A percentile compares a stretch with the other conserved stretches of the same genome.
These are phyloP conservation scores for Neofusicoccum cordaticola DNA, from an alignment of 2,329 filamentous ascomycete genomes.

Conservation along the genomic window DNA sequence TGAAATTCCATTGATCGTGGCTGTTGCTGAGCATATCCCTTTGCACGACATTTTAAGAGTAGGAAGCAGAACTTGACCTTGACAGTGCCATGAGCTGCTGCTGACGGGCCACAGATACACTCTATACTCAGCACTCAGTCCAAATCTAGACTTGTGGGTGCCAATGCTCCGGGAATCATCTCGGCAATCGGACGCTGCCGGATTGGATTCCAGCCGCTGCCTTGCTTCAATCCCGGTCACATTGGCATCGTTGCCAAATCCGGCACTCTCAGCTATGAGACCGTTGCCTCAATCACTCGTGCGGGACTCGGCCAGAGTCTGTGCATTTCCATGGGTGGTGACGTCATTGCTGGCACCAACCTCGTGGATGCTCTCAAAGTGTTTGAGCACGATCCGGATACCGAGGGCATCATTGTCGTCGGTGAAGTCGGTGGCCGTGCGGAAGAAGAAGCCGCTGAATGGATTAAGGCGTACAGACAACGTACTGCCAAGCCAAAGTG, in stretches of 20 bases:
- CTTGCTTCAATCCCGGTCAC: conserved; percentile 66
- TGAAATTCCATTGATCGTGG: conserved; percentile 73
- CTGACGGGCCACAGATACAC: conserved; percentile 51
- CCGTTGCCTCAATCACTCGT: conserved; percentile 69
- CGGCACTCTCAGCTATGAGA: conserved; percentile 76
- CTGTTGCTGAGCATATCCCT: conserved; percentile 77
- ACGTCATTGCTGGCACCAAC: conserved; percentile 70
- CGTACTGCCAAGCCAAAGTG: conserved; percentile 62
- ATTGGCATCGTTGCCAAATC: conserved; percentile 78
- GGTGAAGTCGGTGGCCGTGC: conserved; percentile 70
- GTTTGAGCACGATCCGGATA: conserved; percentile 64
- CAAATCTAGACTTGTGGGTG: conserved; percentile 70
- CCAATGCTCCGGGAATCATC: conserved; percentile 80
- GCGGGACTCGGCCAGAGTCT: conserved; percentile 75
- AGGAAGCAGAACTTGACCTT: conserved; percentile 24
- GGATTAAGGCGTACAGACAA: conserved; percentile 65
- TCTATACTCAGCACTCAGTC: conserved; percentile 69
- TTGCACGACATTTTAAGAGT: conserved; percentile 74
- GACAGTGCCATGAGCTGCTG: not conserved
- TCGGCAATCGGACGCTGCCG: conserved; percentile 68
- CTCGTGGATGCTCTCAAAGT: conserved; percentile 68
- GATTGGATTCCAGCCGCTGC: conserved; percentile 73
- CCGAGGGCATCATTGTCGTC: conserved; percentile 68
- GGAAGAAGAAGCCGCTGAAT: conserved; percentile 70
- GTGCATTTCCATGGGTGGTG: conserved; percentile 75